Percentiles rank a stretch among this genome's conserved stretches.
Evolutionary conservation across 169 alveolate genomes (phyloP).

Genomic region (Plasmodium billcollinsi): DNA sequence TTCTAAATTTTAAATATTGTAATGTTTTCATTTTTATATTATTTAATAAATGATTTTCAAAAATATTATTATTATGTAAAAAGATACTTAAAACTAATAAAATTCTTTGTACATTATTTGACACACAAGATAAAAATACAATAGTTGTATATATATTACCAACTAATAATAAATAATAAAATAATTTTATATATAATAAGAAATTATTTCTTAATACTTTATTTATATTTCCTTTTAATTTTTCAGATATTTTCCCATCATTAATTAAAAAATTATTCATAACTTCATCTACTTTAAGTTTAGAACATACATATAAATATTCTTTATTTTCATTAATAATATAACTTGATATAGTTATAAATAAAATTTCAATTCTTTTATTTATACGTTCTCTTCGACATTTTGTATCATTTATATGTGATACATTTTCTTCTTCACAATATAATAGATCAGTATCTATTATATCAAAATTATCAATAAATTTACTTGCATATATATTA

Average conservation of each 20-base stretch:
- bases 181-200: constrained; percentile 66
- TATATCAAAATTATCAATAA: constrained; percentile 70
- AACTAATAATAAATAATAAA: constrained; percentile 71
- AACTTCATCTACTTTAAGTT: constrained; percentile 56
- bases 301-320: constrained; percentile 54
- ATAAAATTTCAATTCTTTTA: constrained; percentile 64
- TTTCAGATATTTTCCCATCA: constrained; percentile 67
- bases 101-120: constrained; percentile 62
- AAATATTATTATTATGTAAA: constrained; percentile 61
- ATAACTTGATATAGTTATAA: constrained; percentile 59
- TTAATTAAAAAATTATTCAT: constrained; percentile 66
- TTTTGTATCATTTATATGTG: constrained; percentile 73
- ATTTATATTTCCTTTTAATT: constrained; percentile 36
- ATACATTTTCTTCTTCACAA: constrained; percentile 45
- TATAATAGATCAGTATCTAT: constrained; percentile 34
- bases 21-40: constrained; percentile 69
- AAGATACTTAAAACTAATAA: constrained; percentile 60
- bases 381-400: constrained; percentile 50
- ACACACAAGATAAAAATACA: constrained; percentile 68
- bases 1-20: constrained; percentile 52
- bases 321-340: constrained; percentile 58
- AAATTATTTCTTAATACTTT: constrained; percentile 63
- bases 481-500: constrained; percentile 54
- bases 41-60: constrained; percentile 57
- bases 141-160: constrained; percentile 70